Conservation (phyloP, 2,329 filamentous ascomycete genomes). For the Ophiostoma himal-ulmi region DNA sequence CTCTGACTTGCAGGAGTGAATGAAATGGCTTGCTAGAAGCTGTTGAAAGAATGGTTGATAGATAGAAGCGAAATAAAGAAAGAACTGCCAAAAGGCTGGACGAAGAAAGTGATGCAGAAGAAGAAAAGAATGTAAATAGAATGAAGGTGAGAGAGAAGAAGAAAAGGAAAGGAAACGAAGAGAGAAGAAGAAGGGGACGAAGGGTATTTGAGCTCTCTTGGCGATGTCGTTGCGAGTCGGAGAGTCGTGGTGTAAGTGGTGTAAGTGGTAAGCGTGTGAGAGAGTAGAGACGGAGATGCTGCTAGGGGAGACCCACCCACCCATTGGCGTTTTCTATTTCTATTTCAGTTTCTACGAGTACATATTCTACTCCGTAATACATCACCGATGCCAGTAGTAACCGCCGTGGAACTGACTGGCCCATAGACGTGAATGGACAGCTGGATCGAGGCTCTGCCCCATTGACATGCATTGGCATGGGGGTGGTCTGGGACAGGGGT, state of each 20-base stretch:
- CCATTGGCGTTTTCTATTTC: neutral
- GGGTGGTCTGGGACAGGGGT: constrained; percentile 2
- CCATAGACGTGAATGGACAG: neutral
- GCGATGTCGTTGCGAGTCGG: neutral
- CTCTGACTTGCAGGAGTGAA: constrained; percentile 26
- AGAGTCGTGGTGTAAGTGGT: constrained; percentile 4
- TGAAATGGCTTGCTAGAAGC: constrained; percentile 24
- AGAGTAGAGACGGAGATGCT: constrained; percentile 7
- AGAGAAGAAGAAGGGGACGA: neutral
- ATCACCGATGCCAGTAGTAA: neutral
- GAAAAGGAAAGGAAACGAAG: neutral
- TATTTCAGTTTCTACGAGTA: neutral
- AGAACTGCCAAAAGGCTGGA: constrained; percentile 13
- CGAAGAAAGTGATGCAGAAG: constrained; percentile 13
- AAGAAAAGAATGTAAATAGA: constrained; percentile 10
- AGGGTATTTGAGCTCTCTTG: constrained; percentile 11
- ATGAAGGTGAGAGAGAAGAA: neutral
- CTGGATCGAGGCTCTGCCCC: constrained; percentile 3
- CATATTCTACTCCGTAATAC: neutral
- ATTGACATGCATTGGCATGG: constrained; percentile 2
- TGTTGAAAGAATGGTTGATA: constrained; percentile 22
- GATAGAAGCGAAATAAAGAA: constrained; percentile 9
- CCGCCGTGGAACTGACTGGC: constrained; percentile 1
- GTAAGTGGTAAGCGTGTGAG: neutral
- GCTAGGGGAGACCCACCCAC: neutral